These are phyloP conservation scores for Delphinella strobiligena DNA, from an alignment of 2,329 filamentous ascomycete genomes.

Conservation along the genomic window DNA sequence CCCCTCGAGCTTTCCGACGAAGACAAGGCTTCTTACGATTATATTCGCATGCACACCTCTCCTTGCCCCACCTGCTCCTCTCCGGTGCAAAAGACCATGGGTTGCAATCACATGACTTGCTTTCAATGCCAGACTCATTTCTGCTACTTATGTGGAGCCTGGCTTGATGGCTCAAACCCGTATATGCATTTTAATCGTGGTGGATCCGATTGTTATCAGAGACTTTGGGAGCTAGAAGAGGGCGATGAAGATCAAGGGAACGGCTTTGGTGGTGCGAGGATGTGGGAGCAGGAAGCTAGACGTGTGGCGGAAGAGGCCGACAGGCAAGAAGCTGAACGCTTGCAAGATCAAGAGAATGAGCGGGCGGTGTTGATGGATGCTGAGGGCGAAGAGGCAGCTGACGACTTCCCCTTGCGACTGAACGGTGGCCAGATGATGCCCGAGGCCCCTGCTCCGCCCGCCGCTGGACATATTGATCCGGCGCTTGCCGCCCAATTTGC, in stretches of 20 bases:
- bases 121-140: slow-evolving; percentile 84
- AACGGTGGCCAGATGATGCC: not conserved
- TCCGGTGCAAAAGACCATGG: slow-evolving; percentile 78
- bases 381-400: slow-evolving; percentile 4
- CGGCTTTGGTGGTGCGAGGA: slow-evolving; percentile 28
- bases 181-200: slow-evolving; percentile 79
- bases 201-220: slow-evolving; percentile 60
- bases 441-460: slow-evolving; percentile 7
- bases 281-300: slow-evolving; percentile 30
- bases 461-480: slow-evolving; percentile 13
- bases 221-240: slow-evolving; percentile 79
- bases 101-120: slow-evolving; percentile 96
- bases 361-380: slow-evolving; percentile 21
- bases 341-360: slow-evolving; percentile 22
- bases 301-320: slow-evolving; percentile 22
- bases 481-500: not conserved
- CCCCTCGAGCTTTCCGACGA: slow-evolving; percentile 65
- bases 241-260: slow-evolving; percentile 50
- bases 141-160: slow-evolving; percentile 87
- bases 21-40: slow-evolving; percentile 77
- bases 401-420: slow-evolving; percentile 2
- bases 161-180: slow-evolving; percentile 68
- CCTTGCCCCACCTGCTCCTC: slow-evolving; percentile 80
- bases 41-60: slow-evolving; percentile 68
- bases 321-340: slow-evolving; percentile 18